Evolutionary conservation across 495 filamentous ascomycete species (phyloP), one percentile per base, ranked within the genome.

Genomic region (Hypoxylon rickii): DNA sequence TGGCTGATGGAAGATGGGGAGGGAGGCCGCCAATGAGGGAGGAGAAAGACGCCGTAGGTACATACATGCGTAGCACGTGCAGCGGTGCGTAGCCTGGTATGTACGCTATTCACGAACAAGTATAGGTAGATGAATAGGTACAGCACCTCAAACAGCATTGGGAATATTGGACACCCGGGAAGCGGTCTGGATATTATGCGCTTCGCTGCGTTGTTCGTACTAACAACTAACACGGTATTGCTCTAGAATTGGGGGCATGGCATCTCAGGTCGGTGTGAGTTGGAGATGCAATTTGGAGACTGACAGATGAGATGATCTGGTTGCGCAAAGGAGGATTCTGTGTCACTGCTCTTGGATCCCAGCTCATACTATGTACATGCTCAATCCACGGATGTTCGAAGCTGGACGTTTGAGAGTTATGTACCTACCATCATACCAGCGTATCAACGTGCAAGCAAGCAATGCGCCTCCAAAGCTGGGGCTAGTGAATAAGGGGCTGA

Each of bases 1-100:
- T 63, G 53, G 59, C 52, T 63, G 48, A 48, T 21, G 47, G 21
- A 37, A 55, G 21, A 48, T 44, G 32, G 43, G n/a, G 4, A 37
- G 31, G 26, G 51, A 61, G 58, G 58, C 58, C 51, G 31, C 58
- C 48, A 56, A 62, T 44, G 43, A 24, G 46, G n/a, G n/a, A n/a
- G n/a, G n/a, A n/a, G n/a, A n/a, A n/a, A n/a, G n/a, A n/a, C n/a
- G n/a, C n/a, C n/a, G n/a, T n/a, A n/a, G n/a, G n/a, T n/a, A n/a
- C n/a, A n/a, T n/a, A n/a, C n/a, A n/a, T n/a, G n/a, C n/a, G n/a
- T n/a, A n/a, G n/a, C n/a, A n/a, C n/a, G n/a, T n/a, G n/a, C n/a
- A n/a, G n/a, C n/a, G n/a, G n/a, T n/a, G n/a, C n/a, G n/a, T n/a
- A n/a, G n/a, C n/a, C n/a, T n/a, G n/a, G n/a, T n/a, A n/a, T n/a